Base-by-base conservation (phyloP, 2,329 filamentous ascomycete genomes). In the Monosporascus sp. region DNA sequence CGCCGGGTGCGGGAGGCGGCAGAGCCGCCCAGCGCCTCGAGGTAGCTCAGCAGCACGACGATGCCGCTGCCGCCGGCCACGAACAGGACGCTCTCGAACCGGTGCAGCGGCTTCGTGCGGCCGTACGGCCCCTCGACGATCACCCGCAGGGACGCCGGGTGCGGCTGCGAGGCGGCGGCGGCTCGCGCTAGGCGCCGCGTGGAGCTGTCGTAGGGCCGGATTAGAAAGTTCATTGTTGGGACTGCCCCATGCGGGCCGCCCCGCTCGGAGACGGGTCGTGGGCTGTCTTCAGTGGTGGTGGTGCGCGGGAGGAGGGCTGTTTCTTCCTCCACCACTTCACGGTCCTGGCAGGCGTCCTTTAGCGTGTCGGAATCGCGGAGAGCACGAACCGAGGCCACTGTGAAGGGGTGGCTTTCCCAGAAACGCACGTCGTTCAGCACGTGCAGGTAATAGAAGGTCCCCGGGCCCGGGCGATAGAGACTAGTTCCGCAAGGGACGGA, bases 381-480 rank as follows among this genome's bases (percentile, higher is more conserved):
- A 43, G 2, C 19, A 5, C 43, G 44, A 17, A 69, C 58, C 8
- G 64, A 65, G 1, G 73, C 73, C 11, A 79, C 71, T 0, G 77
- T 79, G 50, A 80, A 80, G 0, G 77, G 77, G 45, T 80, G 77
- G 53, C 73, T 78, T 54, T 80, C 75, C 77, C 77, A 80, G 50
- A 70, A 71, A 1, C 66, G 61, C 14, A 64, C 52, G 22, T 69
- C 69, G 48, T 73, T 67, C 5, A 78, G 67, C 7, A 76, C 64
- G 48, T 74, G 72, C 1, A 79, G 57, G 52, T 76, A 79, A 58
- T 75, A 79, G 57, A 70, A 77, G 0, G 73, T 76, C 0, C 76
- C 76, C 0, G 76, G 69, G 0, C 58, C 55, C 2, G 71, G 69
- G 9, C 60, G 64, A 50, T 73, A 75, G 5, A 66, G 50, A 31